phyloP scores from a whole-genome alignment of 305 asterid species.

The Plantago rigida region DNA sequence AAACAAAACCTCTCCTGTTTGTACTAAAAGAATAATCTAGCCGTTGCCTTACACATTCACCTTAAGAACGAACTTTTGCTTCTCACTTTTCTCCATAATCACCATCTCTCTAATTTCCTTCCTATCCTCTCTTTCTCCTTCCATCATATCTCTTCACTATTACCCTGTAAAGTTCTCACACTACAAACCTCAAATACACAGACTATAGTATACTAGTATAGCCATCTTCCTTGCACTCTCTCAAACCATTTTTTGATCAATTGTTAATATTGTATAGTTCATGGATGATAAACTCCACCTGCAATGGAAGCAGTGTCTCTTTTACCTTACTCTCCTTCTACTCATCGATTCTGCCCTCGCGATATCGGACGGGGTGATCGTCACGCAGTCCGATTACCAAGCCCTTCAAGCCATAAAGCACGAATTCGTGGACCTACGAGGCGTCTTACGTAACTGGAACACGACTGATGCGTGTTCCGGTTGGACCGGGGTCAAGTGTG shows the following conservation, averaged over 20 bases:
- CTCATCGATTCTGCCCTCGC: slow-evolving; percentile 22
- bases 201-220: neutral
- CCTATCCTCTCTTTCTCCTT: too few relatives aligned
- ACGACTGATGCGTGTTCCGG: slow-evolving; percentile 58
- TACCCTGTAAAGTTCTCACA: slow-evolving; percentile 18
- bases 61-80: slow-evolving; percentile 15
- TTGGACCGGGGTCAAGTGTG: slow-evolving; percentile 82
- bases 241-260: neutral
- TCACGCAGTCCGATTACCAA: slow-evolving; percentile 45
- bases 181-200: slow-evolving; percentile 19
- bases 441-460: slow-evolving; percentile 66
- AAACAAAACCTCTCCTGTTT: neutral
- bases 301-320: slow-evolving; percentile 26
- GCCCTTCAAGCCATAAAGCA: slow-evolving; percentile 49
- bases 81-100: slow-evolving; percentile 20
- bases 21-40: slow-evolving; percentile 30
- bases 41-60: slow-evolving; percentile 37
- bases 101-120: slow-evolving; percentile 25
- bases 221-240: neutral
- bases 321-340: slow-evolving; percentile 22
- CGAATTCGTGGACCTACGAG: slow-evolving; percentile 49
- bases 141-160: slow-evolving; percentile 21
- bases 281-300: slow-evolving; percentile 36
- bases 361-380: slow-evolving; percentile 44
- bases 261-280: slow-evolving; percentile 21